Conservation (phyloP, 2,329 filamentous ascomycete species). For the Coniochaeta sp. region DNA sequence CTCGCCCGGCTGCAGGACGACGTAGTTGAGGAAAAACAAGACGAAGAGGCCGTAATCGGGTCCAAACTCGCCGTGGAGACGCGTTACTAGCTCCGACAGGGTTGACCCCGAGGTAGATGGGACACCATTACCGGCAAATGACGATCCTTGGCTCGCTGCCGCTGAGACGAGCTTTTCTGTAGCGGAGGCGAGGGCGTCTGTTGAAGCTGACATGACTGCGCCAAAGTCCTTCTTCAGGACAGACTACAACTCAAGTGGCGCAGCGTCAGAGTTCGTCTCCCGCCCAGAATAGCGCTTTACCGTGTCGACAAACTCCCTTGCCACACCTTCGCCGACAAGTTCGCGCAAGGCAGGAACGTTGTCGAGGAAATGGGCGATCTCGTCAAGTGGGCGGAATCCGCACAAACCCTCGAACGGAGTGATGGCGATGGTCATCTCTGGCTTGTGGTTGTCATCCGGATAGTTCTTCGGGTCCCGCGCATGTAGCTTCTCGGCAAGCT, state of each 20-base stretch:
- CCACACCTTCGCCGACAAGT: constrained; percentile 59
- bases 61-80: constrained; percentile 79
- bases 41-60: constrained; percentile 90
- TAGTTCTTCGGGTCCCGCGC: constrained; percentile 86
- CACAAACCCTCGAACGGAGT: constrained; percentile 95
- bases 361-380: constrained; percentile 80
- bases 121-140: constrained; percentile 70
- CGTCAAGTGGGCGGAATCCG: constrained; percentile 80
- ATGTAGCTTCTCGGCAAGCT: constrained; percentile 83
- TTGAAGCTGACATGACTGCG: constrained; percentile 70
- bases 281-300: constrained; percentile 36
- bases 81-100: constrained; percentile 67
- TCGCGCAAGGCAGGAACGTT: constrained; percentile 47
- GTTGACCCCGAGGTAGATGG: constrained; percentile 60
- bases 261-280: constrained; percentile 14
- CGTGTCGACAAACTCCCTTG: constrained; percentile 48
- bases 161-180: constrained; percentile 63
- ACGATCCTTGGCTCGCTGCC: constrained; percentile 58
- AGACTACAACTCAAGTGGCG: constrained; percentile 59
- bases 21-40: constrained; percentile 94
- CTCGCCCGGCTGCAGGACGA: constrained; percentile 80
- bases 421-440: constrained; percentile 97
- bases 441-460: constrained; percentile 98
- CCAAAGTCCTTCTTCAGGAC: constrained; percentile 70
- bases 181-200: constrained; percentile 56